phyloP scores from a whole-genome alignment of 768 basidiomycete genomes.

The Agrocybe chaxingu region DNA sequence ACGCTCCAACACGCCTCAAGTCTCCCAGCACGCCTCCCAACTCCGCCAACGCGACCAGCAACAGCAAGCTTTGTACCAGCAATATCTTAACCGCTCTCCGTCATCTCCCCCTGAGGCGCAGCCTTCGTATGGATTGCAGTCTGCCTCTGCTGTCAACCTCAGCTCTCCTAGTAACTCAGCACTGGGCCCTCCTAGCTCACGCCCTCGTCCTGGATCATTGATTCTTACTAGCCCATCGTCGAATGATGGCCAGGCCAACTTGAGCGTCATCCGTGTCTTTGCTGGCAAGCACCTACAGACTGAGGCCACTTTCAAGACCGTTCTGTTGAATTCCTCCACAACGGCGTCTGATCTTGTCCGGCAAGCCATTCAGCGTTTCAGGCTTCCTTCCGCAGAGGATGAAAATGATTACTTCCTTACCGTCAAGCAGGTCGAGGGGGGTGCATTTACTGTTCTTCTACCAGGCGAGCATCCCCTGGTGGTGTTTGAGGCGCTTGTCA shows the following conservation, averaged over 20 bases:
- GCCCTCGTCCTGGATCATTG: slow-evolving; percentile 75
- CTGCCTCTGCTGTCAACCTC: slow-evolving; percentile 65
- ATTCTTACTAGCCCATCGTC: slow-evolving; percentile 57
- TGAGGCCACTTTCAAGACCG: slow-evolving; percentile 98
- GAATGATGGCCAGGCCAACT: slow-evolving; percentile 65
- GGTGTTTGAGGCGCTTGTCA: slow-evolving; percentile 83
- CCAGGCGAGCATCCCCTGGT: slow-evolving; percentile 79
- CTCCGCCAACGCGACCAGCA: slow-evolving; percentile 87
- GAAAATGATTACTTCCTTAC: slow-evolving; percentile 81
- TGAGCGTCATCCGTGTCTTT: slow-evolving; percentile 95
- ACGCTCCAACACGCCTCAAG: slow-evolving; percentile 31
- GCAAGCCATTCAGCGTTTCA: slow-evolving; percentile 94
- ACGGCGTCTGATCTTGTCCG: slow-evolving; percentile 80
- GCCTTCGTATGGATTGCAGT: slow-evolving; percentile 73
- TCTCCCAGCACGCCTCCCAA: slow-evolving; percentile 66
- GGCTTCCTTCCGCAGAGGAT: slow-evolving; percentile 62
- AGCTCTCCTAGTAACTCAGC: slow-evolving; percentile 41
- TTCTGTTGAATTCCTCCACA: slow-evolving; percentile 84
- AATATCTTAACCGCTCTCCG: slow-evolving; percentile 86
- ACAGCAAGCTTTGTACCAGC: slow-evolving; percentile 82
- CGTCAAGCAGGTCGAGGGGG: slow-evolving; percentile 90
- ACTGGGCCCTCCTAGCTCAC: slow-evolving; percentile 47
- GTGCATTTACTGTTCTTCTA: slow-evolving; percentile 71
- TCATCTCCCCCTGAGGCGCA: slow-evolving; percentile 73
- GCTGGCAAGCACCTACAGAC: slow-evolving; percentile 88